Percentiles rank a stretch among this genome's conserved stretches.
Evolutionary conservation across 2,329 filamentous ascomycete species (phyloP).

Genomic region (Samsoniella hepiali): DNA sequence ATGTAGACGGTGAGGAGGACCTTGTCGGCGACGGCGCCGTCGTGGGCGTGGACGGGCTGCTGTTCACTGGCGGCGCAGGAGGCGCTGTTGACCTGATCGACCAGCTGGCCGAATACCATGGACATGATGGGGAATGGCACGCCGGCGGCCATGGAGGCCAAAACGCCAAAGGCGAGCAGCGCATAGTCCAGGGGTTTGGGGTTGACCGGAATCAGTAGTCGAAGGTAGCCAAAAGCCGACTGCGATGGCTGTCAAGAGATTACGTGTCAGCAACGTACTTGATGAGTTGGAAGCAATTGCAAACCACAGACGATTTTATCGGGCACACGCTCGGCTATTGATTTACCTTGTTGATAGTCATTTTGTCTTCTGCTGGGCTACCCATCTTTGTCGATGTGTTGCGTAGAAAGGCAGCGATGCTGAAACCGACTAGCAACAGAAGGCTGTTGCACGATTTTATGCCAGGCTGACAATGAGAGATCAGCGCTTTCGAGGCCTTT

Average conservation of each 20-base stretch:
- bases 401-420: not conserved
- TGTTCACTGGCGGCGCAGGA: conserved; percentile 15
- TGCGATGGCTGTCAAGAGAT: not conserved
- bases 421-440: not conserved
- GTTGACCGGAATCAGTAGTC: conserved; percentile 2
- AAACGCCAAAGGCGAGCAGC: not conserved
- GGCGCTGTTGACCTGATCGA: conserved; percentile 49
- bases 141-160: conserved; percentile 39
- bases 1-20: conserved; percentile 58
- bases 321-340: not conserved
- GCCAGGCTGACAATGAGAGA: not conserved
- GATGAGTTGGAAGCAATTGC: not conserved
- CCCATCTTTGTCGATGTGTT: not conserved
- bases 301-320: not conserved
- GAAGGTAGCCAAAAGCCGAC: conserved; percentile 8
- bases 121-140: conserved; percentile 56
- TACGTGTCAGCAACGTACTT: not conserved
- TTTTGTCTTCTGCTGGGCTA: not conserved
- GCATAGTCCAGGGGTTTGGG: not conserved
- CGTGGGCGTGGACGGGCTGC: conserved; percentile 5
- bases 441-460: not conserved
- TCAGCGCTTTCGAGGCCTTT: not conserved
- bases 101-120: conserved; percentile 55
- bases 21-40: conserved; percentile 41
- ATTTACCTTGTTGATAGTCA: not conserved